Evolutionary conservation across 257 asterid species (phyloP).

Genomic region (Paulownia fortunei): DNA sequence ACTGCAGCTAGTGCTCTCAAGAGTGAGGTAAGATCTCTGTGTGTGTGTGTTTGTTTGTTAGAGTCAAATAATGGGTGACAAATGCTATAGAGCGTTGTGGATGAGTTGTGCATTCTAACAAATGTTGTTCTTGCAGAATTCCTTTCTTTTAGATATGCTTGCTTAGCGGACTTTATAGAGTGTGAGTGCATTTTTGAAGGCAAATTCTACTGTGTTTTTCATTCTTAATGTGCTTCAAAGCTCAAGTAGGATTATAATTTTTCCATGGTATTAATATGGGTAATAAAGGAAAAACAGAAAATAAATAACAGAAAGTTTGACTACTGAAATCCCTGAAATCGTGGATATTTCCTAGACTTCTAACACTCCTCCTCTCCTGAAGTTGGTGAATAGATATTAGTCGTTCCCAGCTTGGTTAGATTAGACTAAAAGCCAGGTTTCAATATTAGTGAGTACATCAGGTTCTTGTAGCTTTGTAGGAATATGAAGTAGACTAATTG

Average conservation of each 20-base stretch:
- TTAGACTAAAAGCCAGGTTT: too few relatives aligned
- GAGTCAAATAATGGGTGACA: neutral
- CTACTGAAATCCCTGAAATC: too few relatives aligned
- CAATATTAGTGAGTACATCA: too few relatives aligned
- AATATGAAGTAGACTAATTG: too few relatives aligned
- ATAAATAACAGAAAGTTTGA: too few relatives aligned
- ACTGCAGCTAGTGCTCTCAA: slow-evolving; percentile 75
- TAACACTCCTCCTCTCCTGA: too few relatives aligned
- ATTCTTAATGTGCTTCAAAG: neutral
- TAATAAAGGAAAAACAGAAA: neutral
- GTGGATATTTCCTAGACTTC: too few relatives aligned
- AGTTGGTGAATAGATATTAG: too few relatives aligned
- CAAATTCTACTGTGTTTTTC: neutral
- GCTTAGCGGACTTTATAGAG: neutral
- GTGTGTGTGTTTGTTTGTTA: too few relatives aligned
- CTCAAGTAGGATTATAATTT: too few relatives aligned
- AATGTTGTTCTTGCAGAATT: neutral
- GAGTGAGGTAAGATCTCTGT: slow-evolving; percentile 56
- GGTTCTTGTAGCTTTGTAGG: too few relatives aligned
- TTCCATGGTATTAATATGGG: neutral
- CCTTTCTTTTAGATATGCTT: neutral
- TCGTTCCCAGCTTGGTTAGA: too few relatives aligned
- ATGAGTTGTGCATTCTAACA: neutral
- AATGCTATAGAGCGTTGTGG: neutral
- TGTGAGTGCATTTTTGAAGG: neutral